Percentiles rank a stretch among this genome's conserved stretches.
These are phyloP conservation scores for Zasmidium citrigriseum DNA, from an alignment of 2,329 filamentous ascomycete genomes.

Conservation along the genomic window DNA sequence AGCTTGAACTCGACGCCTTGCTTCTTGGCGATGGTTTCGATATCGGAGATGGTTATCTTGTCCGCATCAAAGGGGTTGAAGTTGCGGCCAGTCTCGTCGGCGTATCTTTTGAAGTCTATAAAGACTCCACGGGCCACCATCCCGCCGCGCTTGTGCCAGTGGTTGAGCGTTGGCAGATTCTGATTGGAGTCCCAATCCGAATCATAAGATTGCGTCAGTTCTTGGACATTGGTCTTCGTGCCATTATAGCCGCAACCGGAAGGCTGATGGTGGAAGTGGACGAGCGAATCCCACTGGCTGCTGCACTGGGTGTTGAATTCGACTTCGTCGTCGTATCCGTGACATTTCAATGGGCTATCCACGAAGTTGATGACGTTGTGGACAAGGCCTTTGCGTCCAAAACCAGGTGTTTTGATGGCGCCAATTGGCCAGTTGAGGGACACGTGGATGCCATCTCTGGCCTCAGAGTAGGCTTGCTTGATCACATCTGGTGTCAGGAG, in stretches of 20 bases:
- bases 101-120: constrained; percentile 61
- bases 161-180: constrained; percentile 34
- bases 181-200: constrained; percentile 30
- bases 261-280: constrained; percentile 42
- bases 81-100: constrained; percentile 55
- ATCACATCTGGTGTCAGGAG: constrained; percentile 47
- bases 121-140: constrained; percentile 59
- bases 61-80: constrained; percentile 56
- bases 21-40: constrained; percentile 48
- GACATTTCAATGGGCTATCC: constrained; percentile 37
- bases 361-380: constrained; percentile 38
- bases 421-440: constrained; percentile 43
- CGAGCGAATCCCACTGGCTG: constrained; percentile 50
- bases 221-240: constrained; percentile 34
- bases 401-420: constrained; percentile 39
- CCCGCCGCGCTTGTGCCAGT: constrained; percentile 56
- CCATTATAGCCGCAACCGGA: constrained; percentile 55
- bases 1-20: constrained; percentile 46
- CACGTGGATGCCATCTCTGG: constrained; percentile 43
- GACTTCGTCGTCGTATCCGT: constrained; percentile 48
- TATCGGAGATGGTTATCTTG: constrained; percentile 45
- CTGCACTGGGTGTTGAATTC: constrained; percentile 50
- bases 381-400: constrained; percentile 35
- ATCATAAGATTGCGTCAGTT: constrained; percentile 30
- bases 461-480: constrained; percentile 43